Conservation (phyloP, 371 early-diverging fungal species). For the Circinella minor region DNA sequence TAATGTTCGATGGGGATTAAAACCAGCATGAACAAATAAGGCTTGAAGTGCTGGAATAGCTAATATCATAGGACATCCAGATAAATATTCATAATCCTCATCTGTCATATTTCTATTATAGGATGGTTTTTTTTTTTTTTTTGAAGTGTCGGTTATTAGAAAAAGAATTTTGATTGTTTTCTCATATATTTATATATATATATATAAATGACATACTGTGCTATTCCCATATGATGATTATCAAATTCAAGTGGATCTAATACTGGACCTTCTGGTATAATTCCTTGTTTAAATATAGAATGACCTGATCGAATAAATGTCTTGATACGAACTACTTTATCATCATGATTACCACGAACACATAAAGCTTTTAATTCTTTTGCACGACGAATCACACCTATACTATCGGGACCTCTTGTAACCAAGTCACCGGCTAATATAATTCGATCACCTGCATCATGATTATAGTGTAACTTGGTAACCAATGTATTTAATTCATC, state of each 20-base stretch:
- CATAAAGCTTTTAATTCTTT: constrained; percentile 56
- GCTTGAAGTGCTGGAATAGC: constrained; percentile 57
- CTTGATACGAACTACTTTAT: constrained; percentile 68
- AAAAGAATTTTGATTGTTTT: no score
- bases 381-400: constrained; percentile 64
- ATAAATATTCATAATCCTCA: constrained; percentile 59
- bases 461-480: constrained; percentile 41
- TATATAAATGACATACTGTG: constrained; percentile 36
- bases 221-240: constrained; percentile 44
- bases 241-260: constrained; percentile 46
- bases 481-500: constrained; percentile 59
- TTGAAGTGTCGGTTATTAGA: no score
- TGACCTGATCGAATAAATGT: constrained; percentile 37
- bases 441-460: constrained; percentile 51
- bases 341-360: constrained; percentile 82
- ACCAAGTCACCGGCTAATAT: constrained; percentile 75
- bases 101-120: constrained; percentile 46
- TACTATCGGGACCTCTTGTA: constrained; percentile 71
- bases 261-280: constrained; percentile 41
- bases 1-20: constrained; percentile 50
- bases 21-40: constrained; percentile 71
- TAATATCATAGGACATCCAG: constrained; percentile 66
- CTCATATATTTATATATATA: no score
- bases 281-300: constrained; percentile 26
- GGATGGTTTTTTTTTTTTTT: neutral